A percentile compares a stretch with the other conserved stretches of the same genome.
Conservation (phyloP, 192 early-diverging fungal genomes). For the Backusella mclennaniae region DNA sequence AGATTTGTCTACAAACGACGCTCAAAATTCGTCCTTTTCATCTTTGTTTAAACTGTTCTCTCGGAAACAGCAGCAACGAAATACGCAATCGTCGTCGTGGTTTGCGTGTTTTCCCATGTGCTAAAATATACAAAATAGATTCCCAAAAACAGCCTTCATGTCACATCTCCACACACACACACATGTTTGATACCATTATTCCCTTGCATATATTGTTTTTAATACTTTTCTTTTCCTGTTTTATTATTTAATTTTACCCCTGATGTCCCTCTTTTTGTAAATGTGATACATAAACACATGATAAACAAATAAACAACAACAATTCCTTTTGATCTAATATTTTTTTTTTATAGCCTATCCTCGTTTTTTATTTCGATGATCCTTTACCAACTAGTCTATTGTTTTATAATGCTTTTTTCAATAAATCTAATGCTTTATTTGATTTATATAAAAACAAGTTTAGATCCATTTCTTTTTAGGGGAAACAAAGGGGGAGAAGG, state of each 20-base stretch:
- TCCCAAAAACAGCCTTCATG: background rate
- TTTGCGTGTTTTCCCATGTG: slow-evolving; percentile 8
- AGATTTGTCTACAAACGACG: background rate
- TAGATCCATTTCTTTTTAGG: too few species aligned
- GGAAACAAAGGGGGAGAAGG: too few species aligned
- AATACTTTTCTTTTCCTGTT: background rate
- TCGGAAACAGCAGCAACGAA: background rate
- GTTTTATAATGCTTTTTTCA: too few species aligned
- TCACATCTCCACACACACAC: too few species aligned
- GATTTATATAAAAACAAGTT: too few species aligned
- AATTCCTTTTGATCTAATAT: background rate
- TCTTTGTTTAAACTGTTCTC: background rate
- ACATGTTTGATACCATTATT: background rate
- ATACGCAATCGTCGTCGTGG: background rate
- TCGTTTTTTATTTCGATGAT: too few species aligned
- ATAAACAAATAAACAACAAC: background rate
- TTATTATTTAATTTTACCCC: background rate
- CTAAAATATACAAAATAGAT: background rate
- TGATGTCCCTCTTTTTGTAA: background rate
- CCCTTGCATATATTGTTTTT: background rate
- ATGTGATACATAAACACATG: background rate
- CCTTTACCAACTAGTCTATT: too few species aligned
- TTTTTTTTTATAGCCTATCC: background rate
- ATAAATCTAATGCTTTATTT: too few species aligned
- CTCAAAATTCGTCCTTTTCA: background rate